Percentiles rank a stretch among this genome's conserved stretches.
Conservation (phyloP, 2,329 filamentous ascomycete species). For the Colletotrichum sp. region DNA sequence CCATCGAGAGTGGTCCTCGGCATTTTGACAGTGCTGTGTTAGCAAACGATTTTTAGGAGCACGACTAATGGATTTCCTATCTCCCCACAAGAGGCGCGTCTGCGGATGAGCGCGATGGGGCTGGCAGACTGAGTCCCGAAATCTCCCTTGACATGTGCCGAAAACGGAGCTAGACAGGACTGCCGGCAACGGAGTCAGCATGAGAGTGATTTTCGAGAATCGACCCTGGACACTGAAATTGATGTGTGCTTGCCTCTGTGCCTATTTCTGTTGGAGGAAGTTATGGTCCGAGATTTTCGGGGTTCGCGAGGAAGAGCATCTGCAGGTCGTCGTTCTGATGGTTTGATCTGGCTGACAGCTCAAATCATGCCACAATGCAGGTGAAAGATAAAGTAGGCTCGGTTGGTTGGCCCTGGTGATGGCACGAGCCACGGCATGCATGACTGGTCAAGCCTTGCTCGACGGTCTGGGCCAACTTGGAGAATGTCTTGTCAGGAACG, state of each 20-base stretch:
- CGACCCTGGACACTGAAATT: neutral
- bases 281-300: neutral
- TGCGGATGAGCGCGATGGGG: conserved; percentile 7
- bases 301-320: neutral
- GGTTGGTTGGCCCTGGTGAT: neutral
- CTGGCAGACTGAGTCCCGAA: neutral
- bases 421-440: neutral
- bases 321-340: neutral
- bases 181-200: neutral
- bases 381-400: neutral
- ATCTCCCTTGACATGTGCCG: conserved; percentile 15
- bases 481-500: conserved; percentile 16
- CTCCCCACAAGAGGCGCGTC: conserved; percentile 7
- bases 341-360: neutral
- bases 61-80: conserved; percentile 5
- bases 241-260: neutral
- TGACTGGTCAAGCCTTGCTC: neutral
- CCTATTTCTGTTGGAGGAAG: neutral
- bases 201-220: neutral
- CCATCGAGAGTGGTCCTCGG: neutral
- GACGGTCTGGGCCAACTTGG: neutral
- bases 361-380: neutral
- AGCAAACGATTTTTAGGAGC: conserved; percentile 7
- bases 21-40: neutral
- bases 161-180: conserved; percentile 13